Base-by-base conservation (phyloP, 2,329 filamentous ascomycete species). In the Aspergillus spinulosporus region DNA sequence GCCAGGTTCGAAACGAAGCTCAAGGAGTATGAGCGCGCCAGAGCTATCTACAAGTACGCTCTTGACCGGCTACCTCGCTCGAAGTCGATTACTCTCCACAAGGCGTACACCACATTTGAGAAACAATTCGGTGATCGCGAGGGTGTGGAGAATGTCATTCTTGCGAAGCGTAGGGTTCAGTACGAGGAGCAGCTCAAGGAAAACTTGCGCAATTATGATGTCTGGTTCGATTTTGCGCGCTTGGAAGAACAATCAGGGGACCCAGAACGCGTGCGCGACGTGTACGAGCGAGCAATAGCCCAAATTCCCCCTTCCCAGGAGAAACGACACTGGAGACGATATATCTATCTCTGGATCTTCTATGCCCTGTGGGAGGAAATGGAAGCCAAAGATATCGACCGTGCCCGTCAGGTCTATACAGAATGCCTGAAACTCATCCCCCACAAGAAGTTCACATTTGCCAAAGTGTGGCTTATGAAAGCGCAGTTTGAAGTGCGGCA, bases 291-390 rank as follows among this genome's bases (percentile, higher is more conserved):
- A 65, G 94, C 94, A 1, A 96, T 99, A 64, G 92, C 94, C 4
- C 93, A 99, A 69, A 86, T 97, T 11, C 94, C 94, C 1, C 93
- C 94, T 0, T 95, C 92, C 15, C 90, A 95, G 66, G 94, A 97
- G 72, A 99, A 99, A 80, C 85, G 94, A 46, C 92, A 97, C 73
- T 99, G 94, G 94, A 84, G 94, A 63, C 83, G 94, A 36, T 99
- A 99, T 74, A 95, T 99, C 58, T 99, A 97, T 70, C 83, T 99
- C 1, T 99, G 93, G 91, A 85, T 97, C 43, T 97, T 97, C 76
- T 99, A 97, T 74, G 94, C 94, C 7, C 78, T 97, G 14, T 97
- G 89, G 85, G 94, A 97, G 72, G 94, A 99, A 74, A 86, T 90
- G 73, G 88, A 93, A 61, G 88, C 87, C 36, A 87, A 88, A 64